These are phyloP conservation scores for Plantago major DNA, from an alignment of 257 asterid genomes.

Conservation along the genomic window DNA sequence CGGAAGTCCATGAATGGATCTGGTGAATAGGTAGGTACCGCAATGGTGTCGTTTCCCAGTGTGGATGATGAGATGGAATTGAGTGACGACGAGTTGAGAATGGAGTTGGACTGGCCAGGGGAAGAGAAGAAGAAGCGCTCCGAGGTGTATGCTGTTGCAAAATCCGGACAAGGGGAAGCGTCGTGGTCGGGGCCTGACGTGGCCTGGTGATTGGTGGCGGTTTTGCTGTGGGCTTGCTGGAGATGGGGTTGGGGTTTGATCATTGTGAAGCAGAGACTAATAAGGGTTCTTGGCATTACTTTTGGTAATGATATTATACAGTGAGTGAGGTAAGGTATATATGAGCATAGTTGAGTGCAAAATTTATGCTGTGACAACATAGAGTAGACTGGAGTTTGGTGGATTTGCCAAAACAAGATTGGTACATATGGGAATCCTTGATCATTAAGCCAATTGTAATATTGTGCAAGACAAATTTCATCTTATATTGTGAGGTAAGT, in stretches of 20 bases:
- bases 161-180: constrained; percentile 37
- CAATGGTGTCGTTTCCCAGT: constrained; percentile 36
- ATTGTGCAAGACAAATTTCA: too few relatives aligned
- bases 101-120: constrained; percentile 71
- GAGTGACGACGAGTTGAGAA: constrained; percentile 40
- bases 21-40: constrained; percentile 69
- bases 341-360: not conserved
- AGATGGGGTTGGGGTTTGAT: constrained; percentile 31
- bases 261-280: constrained; percentile 54
- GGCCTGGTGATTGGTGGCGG: constrained; percentile 14
- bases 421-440: too few relatives aligned
- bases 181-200: constrained; percentile 24
- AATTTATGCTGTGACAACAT: too few relatives aligned
- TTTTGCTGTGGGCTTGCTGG: constrained; percentile 2
- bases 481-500: too few relatives aligned
- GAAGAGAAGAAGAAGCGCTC: constrained; percentile 90
- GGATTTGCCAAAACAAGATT: too few relatives aligned
- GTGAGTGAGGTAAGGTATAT: not conserved
- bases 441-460: too few relatives aligned
- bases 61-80: constrained; percentile 46
- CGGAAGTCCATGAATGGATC: constrained; percentile 88
- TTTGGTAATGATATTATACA: not conserved
- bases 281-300: constrained; percentile 49
- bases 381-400: too few relatives aligned
- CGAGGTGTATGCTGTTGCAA: constrained; percentile 68